Evolutionary conservation across 441 rosid species (phyloP), one percentile per base, ranked within the genome.

Genomic region (Geranium incanum): DNA sequence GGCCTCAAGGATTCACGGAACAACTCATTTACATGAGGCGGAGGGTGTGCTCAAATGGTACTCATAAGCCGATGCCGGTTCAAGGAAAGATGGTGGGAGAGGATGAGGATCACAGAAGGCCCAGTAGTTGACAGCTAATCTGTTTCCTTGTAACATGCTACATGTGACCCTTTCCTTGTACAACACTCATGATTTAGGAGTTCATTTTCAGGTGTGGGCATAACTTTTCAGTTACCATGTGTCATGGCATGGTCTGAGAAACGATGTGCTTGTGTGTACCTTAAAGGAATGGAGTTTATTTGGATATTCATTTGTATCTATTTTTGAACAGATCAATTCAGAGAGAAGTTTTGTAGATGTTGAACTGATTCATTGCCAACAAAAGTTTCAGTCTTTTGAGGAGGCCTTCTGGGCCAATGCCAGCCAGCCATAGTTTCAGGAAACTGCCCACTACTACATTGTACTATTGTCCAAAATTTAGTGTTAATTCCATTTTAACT

Each of bases 1-100:
- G 60, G 60, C 60, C 60, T 52, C 18, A 52, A 52, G 60, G 60
- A 52, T 13, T 52, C 60, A 52, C 18, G 60, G 60, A 52, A 13
- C 60, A 52, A 52, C 15, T 52, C 60, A 52, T 52, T 52, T 52
- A 13, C 60, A 2, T 52, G 60, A 52, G 60, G 60, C 15, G 18
- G 60, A 13, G 60, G 60, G 13, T 6, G 60, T 13, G 60, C 55
- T 45, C 4, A 4, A 28, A 28, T 28, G 33, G 33, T 28, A 28
- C 33, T 28, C 33, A 28, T 28, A 28, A 2, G 60, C n/a, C 60
- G 2, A 52, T 13, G 19, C 60, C 15, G 60, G 60, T 52, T 52
- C 19, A 15, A 52, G 60, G 60, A 52, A 52, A 0, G 60, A n/a
- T 3, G 4, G 60, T 5, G 12, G 60, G 19, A 52, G 60, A 52